phyloP scores from a whole-genome alignment of 1,139 yeast genomes.

The Kodamaea ohmeri region DNA sequence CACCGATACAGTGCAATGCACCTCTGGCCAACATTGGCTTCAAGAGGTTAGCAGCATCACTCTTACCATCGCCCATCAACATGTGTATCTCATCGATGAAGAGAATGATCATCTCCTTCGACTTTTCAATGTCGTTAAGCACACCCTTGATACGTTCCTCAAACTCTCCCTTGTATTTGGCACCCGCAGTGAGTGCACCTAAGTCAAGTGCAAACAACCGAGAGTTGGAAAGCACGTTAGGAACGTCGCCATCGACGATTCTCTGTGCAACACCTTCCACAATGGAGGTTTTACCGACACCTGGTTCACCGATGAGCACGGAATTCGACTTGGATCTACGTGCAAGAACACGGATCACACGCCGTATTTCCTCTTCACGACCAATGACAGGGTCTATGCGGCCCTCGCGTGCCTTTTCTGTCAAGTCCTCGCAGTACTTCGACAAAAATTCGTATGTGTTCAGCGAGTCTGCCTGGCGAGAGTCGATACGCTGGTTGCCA shows the following conservation, averaged over 20 bases:
- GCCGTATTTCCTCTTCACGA: conserved; percentile 95
- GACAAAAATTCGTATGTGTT: conserved; percentile 76
- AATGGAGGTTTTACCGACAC: conserved; percentile 98
- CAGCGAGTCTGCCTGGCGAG: conserved; percentile 91
- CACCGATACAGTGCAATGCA: conserved; percentile 94
- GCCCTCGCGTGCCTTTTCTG: conserved; percentile 91
- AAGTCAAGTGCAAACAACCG: conserved; percentile 83
- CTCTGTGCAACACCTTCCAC: conserved; percentile 99
- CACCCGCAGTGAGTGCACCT: conserved; percentile 97
- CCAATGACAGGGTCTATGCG: conserved; percentile 98
- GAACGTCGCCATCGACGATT: conserved; percentile 93
- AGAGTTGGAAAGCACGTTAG: conserved; percentile 76
- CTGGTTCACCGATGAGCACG: conserved; percentile 96
- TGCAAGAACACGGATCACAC: conserved; percentile 90
- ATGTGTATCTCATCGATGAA: conserved; percentile 97
- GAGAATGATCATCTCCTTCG: conserved; percentile 79
- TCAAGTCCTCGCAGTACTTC: conserved; percentile 90
- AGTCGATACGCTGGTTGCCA: conserved; percentile 89
- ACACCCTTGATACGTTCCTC: conserved; percentile 98
- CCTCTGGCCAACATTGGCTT: conserved; percentile 99
- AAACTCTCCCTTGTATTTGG: conserved; percentile 96
- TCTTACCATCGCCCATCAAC: conserved; percentile 97
- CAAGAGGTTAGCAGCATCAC: conserved; percentile 92
- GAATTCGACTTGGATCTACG: conserved; percentile 97
- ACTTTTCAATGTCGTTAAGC: conserved; percentile 84